Evolutionary conservation across 148 eudicot species (phyloP).

Genomic region (Camellia japonica): DNA sequence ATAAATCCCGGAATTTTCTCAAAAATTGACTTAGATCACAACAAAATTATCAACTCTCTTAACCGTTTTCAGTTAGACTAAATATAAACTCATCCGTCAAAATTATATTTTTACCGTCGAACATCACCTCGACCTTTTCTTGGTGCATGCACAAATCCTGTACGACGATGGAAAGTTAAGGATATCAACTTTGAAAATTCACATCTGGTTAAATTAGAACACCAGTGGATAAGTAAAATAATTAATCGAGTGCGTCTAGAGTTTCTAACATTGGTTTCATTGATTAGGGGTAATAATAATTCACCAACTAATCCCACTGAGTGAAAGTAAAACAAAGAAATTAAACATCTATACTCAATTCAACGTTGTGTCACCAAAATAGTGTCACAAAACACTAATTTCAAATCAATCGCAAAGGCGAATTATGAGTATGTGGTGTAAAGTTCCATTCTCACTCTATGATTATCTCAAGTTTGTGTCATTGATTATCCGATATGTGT

Average conservation of each 20-base stretch:
- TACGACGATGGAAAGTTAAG: neutral
- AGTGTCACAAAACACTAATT: neutral
- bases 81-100: no score
- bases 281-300: neutral
- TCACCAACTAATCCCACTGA: constrained; percentile 5
- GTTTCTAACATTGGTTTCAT: neutral
- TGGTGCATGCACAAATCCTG: neutral
- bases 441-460: no score
- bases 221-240: neutral
- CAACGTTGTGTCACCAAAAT: neutral
- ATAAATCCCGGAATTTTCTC: no score
- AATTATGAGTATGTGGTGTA: no score
- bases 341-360: neutral
- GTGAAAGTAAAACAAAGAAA: neutral
- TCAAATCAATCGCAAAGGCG: no score
- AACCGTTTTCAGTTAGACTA: no score
- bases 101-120: no score
- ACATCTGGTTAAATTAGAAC: neutral
- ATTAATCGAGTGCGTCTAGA: neutral
- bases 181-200: neutral
- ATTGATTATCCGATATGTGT: no score
- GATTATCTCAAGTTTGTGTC: no score
- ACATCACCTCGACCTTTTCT: no score
- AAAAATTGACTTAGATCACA: no score
- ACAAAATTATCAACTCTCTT: no score